phyloP scores from a whole-genome alignment of 495 filamentous ascomycete species.

The Cladorrhinum samala region DNA sequence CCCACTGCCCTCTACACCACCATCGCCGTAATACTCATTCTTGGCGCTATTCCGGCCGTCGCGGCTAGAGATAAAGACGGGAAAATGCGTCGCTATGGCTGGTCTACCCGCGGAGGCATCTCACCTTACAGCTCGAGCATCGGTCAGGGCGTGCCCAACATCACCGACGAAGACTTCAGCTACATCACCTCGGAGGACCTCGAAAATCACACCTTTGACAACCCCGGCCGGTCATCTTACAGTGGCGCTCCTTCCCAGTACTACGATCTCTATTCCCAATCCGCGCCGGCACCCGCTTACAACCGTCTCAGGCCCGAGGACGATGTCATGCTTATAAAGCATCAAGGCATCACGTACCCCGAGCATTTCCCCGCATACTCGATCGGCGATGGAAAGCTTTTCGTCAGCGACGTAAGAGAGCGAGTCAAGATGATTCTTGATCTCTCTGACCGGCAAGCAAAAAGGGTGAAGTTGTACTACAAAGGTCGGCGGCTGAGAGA shows the following conservation, averaged over 20 bases:
- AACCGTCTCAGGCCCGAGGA: constrained; percentile 46
- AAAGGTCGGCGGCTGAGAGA: constrained; percentile 74
- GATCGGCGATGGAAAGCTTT: constrained; percentile 71
- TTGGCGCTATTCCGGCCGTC: constrained; percentile 47
- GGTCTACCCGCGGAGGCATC: constrained; percentile 46
- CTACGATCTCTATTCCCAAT: constrained; percentile 22
- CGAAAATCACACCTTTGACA: constrained; percentile 30
- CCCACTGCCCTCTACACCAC: constrained; percentile 41
- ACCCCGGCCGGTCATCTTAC: constrained; percentile 20
- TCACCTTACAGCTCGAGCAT: constrained; percentile 51
- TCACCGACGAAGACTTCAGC: constrained; percentile 71
- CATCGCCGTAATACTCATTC: constrained; percentile 35
- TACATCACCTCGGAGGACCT: constrained; percentile 74
- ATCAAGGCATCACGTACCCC: constrained; percentile 64
- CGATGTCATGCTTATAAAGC: constrained; percentile 70
- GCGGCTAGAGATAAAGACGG: constrained; percentile 33
- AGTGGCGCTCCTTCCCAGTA: constrained; percentile 32
- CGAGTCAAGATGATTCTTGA: constrained; percentile 59
- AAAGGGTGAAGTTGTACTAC: constrained; percentile 66
- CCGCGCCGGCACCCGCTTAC: constrained; percentile 18
- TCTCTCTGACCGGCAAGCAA: constrained; percentile 48
- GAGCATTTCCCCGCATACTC: constrained; percentile 75
- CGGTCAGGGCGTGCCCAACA: constrained; percentile 46
- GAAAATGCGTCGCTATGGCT: constrained; percentile 60
- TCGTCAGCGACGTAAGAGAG: constrained; percentile 59